A percentile compares a stretch with the other conserved stretches of the same genome.
Evolutionary conservation across 371 early-diverging fungal genomes (phyloP).

Genomic region (Mucor lusitanicus): DNA sequence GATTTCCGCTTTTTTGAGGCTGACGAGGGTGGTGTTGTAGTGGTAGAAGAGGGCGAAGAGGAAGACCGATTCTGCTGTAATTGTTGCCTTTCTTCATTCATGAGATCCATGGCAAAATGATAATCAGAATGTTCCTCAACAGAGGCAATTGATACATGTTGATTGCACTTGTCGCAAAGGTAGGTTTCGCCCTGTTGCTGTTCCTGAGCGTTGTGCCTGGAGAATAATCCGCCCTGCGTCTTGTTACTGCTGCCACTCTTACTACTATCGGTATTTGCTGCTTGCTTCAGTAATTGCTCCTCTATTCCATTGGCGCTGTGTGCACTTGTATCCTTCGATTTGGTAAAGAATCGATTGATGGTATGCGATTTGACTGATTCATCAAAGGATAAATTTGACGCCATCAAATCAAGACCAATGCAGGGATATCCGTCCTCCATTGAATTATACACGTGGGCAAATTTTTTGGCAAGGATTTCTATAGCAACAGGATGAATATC

Average conservation of each 20-base stretch:
- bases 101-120: constrained; percentile 49
- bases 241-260: not conserved
- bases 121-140: constrained; percentile 53
- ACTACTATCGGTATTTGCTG: not conserved
- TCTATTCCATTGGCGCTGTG: constrained; percentile 3
- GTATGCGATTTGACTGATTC: constrained; percentile 27
- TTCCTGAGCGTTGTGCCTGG: not conserved
- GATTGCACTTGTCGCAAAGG: constrained; percentile 40
- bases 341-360: constrained; percentile 37
- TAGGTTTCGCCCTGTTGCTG: constrained; percentile 6
- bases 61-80: not conserved
- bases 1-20: constrained; percentile 1
- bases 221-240: not conserved
- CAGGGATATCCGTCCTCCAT: constrained; percentile 37
- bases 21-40: not conserved
- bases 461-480: not conserved
- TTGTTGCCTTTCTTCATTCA: constrained; percentile 10
- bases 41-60: not conserved
- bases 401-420: constrained; percentile 36
- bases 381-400: constrained; percentile 28
- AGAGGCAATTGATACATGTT: constrained; percentile 20
- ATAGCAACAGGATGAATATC: not conserved
- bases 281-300: not conserved
- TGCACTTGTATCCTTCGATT: constrained; percentile 1
- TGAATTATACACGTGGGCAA: constrained; percentile 29